Evolutionary conservation across 129 eudicot genomes (phyloP), one percentile per base, ranked within the genome.

Genomic region (Chrysanthemum lavandulifolium): DNA sequence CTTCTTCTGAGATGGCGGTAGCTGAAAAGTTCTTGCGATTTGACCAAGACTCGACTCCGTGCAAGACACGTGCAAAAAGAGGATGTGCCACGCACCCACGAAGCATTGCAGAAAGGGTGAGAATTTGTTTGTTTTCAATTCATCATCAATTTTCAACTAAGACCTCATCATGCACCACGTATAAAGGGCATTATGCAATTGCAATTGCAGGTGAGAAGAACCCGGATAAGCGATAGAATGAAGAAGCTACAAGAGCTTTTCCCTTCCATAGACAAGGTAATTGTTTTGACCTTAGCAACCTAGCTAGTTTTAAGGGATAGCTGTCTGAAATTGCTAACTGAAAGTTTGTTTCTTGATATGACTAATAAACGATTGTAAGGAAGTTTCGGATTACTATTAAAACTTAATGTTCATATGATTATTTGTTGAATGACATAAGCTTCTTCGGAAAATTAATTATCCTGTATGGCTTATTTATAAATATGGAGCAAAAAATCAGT

Each of bases 81-180:
- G 99, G 99, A 36, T 88, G 72, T 47, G 99, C 99, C 51, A 94
- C 99, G 45, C 99, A 94, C 68, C 99, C 99, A 1, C 76, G 97
- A 71, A 94, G 99, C 79, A 94, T 94, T 60, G 99, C 97, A 10
- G 99, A 94, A 72, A 88, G 99, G 97, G 97, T 94, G 81, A 31
- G 23, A 27, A 71, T 29, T 33, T 16, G 13, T 45, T 59, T 7
- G 19, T 10, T 13, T 60, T 63, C 53, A 49, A 29, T 45, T 45
- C 10, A 21, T 43, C 10, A 73, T 72, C 48, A 10, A 10, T 15
- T 21, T 60, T 60, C 15, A 25, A 19, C 15, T 6, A 40, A 40
- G 47, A 7, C 5, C 5, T 3, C 10, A 40, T 40, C 47, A 40
- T 40, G 47, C 47, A 40, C 47, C 47, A 40, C 47, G 10, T 40